Evolutionary conservation across 495 filamentous ascomycete genomes (phyloP).

Genomic region (Penicillium cataractarum): DNA sequence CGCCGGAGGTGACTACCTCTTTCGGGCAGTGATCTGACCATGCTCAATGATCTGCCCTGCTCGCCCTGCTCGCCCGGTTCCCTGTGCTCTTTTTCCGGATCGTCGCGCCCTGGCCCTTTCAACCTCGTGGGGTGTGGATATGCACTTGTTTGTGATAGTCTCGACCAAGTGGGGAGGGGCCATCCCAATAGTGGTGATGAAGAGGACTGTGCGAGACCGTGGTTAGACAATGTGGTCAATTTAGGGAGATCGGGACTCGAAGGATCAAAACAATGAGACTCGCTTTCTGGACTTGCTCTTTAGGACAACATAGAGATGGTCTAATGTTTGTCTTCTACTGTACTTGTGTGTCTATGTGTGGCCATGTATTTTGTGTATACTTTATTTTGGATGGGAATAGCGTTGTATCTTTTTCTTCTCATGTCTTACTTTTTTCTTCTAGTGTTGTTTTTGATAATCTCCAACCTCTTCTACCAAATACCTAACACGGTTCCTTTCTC

Average conservation of each 20-base stretch:
- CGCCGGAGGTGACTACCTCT: conserved; percentile 2
- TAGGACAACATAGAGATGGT: background rate
- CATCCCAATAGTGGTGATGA: background rate
- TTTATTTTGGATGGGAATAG: conserved; percentile 11
- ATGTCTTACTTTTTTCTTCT: conserved; percentile 6
- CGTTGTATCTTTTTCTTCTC: conserved; percentile 14
- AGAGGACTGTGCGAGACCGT: background rate
- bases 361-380: conserved; percentile 7
- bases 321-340: background rate
- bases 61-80: background rate
- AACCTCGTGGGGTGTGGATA: conserved; percentile 9
- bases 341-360: conserved; percentile 2
- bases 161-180: background rate
- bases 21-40: background rate
- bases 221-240: background rate
- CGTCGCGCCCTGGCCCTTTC: conserved; percentile 2
- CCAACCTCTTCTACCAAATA: background rate
- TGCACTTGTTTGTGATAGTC: conserved; percentile 1
- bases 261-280: conserved; percentile 3
- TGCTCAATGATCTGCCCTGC: background rate
- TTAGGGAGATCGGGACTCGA: background rate
- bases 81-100: background rate
- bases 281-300: background rate
- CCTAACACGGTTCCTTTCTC: too few relatives aligned
- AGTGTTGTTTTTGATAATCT: conserved; percentile 7